Evolutionary conservation across 2,329 filamentous ascomycete genomes (phyloP).

Genomic region (Pezicula carpinea): DNA sequence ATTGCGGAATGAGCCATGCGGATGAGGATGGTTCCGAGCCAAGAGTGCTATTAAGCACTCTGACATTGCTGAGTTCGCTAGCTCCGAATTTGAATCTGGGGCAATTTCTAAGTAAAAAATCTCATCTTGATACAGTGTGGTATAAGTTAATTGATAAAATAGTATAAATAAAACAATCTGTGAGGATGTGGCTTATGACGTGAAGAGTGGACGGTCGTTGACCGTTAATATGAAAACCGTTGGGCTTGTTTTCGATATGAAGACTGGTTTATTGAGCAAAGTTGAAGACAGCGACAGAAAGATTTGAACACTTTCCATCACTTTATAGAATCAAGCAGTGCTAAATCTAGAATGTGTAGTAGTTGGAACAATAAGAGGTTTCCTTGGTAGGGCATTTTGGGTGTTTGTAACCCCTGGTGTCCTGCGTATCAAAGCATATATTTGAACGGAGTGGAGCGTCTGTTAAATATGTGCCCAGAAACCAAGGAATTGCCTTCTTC

Average conservation of each 20-base stretch:
- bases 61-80: neutral
- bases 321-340: too few species aligned
- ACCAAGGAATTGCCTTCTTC: slow-evolving; percentile 5
- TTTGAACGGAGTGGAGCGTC: neutral
- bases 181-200: neutral
- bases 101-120: neutral
- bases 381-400: too few species aligned
- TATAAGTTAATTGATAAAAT: neutral
- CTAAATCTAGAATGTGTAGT: too few species aligned
- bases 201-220: neutral
- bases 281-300: too few species aligned
- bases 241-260: neutral
- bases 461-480: neutral
- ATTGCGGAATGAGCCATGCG: neutral
- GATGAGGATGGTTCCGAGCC: neutral
- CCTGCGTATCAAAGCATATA: slow-evolving; percentile 1
- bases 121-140: neutral
- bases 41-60: neutral
- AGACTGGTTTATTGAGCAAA: neutral
- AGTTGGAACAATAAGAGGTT: too few species aligned
- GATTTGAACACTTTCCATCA: too few species aligned
- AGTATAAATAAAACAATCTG: neutral
- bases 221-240: neutral
- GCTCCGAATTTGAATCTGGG: neutral
- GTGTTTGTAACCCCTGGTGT: neutral